Evolutionary conservation across 1,284 basidiomycete genomes (phyloP).

Genomic region (Irpex sp.): DNA sequence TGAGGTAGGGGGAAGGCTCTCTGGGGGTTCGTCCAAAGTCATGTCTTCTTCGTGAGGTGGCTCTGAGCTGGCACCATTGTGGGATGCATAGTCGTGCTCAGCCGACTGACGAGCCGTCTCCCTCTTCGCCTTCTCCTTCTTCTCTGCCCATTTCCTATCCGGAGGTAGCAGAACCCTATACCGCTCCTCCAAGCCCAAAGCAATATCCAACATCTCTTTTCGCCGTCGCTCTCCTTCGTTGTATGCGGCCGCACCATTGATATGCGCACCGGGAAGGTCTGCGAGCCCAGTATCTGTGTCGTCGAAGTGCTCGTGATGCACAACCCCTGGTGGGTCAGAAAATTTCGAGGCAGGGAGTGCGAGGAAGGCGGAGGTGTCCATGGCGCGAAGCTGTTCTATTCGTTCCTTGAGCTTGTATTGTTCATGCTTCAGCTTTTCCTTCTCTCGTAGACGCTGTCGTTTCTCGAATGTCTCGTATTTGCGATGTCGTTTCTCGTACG

Average conservation of each 20-base stretch:
- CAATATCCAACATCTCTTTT: constrained; percentile 67
- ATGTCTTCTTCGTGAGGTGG: constrained; percentile 10
- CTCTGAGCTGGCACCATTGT: background rate
- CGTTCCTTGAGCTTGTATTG: constrained; percentile 89
- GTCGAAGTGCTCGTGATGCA: constrained; percentile 27
- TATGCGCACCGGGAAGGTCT: constrained; percentile 30
- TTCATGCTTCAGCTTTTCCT: constrained; percentile 87
- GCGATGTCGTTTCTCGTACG: constrained; percentile 82
- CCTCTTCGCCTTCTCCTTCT: constrained; percentile 15
- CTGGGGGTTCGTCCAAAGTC: background rate
- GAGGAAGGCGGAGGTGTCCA: constrained; percentile 70
- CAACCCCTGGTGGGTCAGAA: constrained; percentile 29
- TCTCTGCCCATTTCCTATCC: constrained; percentile 33
- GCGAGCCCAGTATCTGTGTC: constrained; percentile 15
- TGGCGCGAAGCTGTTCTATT: constrained; percentile 76
- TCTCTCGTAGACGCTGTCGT: constrained; percentile 79
- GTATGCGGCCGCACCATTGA: constrained; percentile 37
- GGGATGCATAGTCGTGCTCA: constrained; percentile 5
- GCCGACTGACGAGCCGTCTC: constrained; percentile 10
- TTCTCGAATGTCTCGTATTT: constrained; percentile 88
- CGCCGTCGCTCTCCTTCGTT: constrained; percentile 68
- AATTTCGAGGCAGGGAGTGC: constrained; percentile 55
- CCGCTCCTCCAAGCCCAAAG: constrained; percentile 60
- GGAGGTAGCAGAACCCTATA: constrained; percentile 69
- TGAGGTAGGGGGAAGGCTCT: background rate